Evolutionary conservation across 2,329 filamentous ascomycete species (phyloP).

Genomic region (Phyllosticta citriasiana): DNA sequence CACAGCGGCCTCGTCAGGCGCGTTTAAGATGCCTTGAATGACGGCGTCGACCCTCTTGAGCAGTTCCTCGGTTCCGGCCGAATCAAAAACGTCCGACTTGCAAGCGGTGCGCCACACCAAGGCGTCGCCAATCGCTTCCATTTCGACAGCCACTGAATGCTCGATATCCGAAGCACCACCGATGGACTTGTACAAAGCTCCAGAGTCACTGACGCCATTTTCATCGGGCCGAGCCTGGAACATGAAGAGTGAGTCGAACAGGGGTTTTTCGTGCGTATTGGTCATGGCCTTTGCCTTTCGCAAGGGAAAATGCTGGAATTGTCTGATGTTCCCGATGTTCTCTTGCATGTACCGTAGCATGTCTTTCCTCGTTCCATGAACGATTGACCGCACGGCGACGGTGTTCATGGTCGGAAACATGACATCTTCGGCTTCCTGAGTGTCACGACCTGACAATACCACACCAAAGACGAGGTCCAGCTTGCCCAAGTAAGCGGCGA

Average conservation of each 20-base stretch:
- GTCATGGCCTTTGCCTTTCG: conserved; percentile 54
- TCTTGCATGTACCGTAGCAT: conserved; percentile 68
- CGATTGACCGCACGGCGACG: conserved; percentile 59
- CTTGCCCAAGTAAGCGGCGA: conserved; percentile 52
- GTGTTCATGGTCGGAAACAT: conserved; percentile 93
- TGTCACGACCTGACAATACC: conserved; percentile 76
- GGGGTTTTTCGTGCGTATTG: conserved; percentile 29
- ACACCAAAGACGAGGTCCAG: conserved; percentile 76
- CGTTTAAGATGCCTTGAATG: conserved; percentile 45
- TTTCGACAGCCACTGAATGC: conserved; percentile 73
- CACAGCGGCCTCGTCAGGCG: conserved; percentile 43
- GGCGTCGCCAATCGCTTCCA: conserved; percentile 49
- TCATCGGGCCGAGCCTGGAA: conserved; percentile 46
- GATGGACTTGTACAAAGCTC: conserved; percentile 51
- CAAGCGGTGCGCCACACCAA: conserved; percentile 66
- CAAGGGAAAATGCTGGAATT: conserved; percentile 68
- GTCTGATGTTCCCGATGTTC: conserved; percentile 53
- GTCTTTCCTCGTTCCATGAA: conserved; percentile 56
- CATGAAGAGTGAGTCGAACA: conserved; percentile 58
- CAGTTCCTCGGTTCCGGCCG: conserved; percentile 39
- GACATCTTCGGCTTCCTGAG: conserved; percentile 54
- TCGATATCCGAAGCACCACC: conserved; percentile 60
- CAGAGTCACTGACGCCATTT: conserved; percentile 8
- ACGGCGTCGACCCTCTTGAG: conserved; percentile 51
- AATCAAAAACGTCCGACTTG: conserved; percentile 46